Evolutionary conservation across 2,329 filamentous ascomycete genomes (phyloP).

Genomic region (Neophaeococcomyces aloes): DNA sequence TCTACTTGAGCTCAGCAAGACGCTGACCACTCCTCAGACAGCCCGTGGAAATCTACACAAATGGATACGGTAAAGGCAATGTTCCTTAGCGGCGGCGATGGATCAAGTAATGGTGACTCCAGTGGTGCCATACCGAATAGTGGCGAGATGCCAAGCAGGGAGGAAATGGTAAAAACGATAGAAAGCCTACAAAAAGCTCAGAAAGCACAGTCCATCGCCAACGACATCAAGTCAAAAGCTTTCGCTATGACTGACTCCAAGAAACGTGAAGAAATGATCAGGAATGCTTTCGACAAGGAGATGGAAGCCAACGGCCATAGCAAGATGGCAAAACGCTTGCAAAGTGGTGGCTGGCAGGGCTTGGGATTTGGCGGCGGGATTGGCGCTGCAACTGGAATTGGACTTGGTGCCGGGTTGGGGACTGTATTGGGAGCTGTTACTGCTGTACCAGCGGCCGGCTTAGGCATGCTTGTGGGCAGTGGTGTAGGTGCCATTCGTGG

Average conservation of each 20-base stretch:
- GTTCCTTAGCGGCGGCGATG: too few relatives aligned
- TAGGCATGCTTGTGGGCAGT: constrained; percentile 14
- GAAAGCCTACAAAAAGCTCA: constrained; percentile 13
- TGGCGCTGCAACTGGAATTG: constrained; percentile 14
- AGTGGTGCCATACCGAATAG: too few relatives aligned
- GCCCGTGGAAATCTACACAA: too few relatives aligned
- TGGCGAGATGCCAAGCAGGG: constrained; percentile 8
- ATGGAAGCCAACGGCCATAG: constrained; percentile 16
- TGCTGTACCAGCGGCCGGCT: constrained; percentile 11
- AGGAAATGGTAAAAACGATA: constrained; percentile 13
- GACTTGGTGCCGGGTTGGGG: constrained; percentile 12
- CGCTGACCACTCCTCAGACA: too few relatives aligned
- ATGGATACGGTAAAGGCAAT: too few relatives aligned
- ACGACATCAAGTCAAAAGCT: constrained; percentile 13
- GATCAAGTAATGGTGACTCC: too few relatives aligned
- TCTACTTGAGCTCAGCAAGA: too few relatives aligned
- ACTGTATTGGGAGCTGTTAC: constrained; percentile 12
- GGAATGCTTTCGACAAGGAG: constrained; percentile 17
- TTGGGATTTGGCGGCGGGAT: constrained; percentile 15
- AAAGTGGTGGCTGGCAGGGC: constrained; percentile 15
- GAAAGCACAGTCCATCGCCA: constrained; percentile 14
- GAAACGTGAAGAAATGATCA: constrained; percentile 13
- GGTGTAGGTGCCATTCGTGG: constrained; percentile 14
- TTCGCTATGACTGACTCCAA: constrained; percentile 11
- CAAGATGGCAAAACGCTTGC: constrained; percentile 16